Evolutionary conservation across 108 stramenopile genomes (phyloP).

Genomic region (Pseudonitzschia delicatissima): DNA sequence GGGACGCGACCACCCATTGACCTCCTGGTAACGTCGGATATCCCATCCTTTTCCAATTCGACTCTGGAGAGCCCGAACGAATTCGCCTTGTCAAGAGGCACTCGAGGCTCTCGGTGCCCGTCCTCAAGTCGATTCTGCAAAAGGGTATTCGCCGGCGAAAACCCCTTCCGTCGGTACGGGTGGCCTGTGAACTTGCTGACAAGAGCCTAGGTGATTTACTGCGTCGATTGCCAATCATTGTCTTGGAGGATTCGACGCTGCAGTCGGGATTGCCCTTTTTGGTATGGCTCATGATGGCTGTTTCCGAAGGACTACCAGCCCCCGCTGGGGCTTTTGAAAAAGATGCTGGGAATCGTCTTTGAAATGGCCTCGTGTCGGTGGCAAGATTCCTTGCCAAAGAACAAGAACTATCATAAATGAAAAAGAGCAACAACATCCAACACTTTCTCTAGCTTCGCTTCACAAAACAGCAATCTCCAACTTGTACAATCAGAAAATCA

Average conservation of each 20-base stretch:
- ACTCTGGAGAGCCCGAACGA: neutral
- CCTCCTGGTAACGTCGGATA: conserved; percentile 1
- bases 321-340: conserved; percentile 22
- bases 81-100: conserved; percentile 50
- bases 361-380: conserved; percentile 76
- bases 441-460: neutral
- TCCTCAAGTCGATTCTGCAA: conserved; percentile 87
- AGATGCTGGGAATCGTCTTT: conserved; percentile 68
- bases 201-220: conserved; percentile 62
- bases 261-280: conserved; percentile 83
- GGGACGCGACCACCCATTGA: neutral
- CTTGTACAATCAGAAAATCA: neutral
- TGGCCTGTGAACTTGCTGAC: conserved; percentile 82
- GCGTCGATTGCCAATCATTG: conserved; percentile 84
- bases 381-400: conserved; percentile 32
- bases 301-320: conserved; percentile 65
- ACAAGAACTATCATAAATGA: neutral
- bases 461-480: neutral
- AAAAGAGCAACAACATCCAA: neutral
- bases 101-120: conserved; percentile 63
- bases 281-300: conserved; percentile 89
- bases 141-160: conserved; percentile 75
- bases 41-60: conserved; percentile 26
- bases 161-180: conserved; percentile 74
- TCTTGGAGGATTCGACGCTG: conserved; percentile 86